These are phyloP conservation scores for Fistulifera solaris DNA, from an alignment of 108 stramenopile genomes.

Conservation along the genomic window DNA sequence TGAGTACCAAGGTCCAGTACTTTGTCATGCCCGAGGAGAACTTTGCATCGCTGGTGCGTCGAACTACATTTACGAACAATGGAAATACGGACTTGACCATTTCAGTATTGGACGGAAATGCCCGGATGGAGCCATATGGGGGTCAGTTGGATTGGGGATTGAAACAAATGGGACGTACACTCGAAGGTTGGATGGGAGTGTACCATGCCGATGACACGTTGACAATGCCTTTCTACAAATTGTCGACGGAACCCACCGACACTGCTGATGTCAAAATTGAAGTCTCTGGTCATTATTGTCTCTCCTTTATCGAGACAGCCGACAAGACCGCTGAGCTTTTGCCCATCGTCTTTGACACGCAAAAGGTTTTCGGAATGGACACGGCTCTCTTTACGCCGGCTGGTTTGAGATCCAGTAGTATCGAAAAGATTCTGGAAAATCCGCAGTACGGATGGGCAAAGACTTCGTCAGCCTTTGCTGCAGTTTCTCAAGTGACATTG, in stretches of 20 bases:
- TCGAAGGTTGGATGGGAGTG: constrained; percentile 96
- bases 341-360: constrained; percentile 87
- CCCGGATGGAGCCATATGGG: constrained; percentile 81
- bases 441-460: constrained; percentile 85
- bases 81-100: constrained; percentile 50
- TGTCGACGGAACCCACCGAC: constrained; percentile 85
- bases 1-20: constrained; percentile 79
- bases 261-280: constrained; percentile 78
- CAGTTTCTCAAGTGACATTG: constrained; percentile 50
- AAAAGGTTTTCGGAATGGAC: constrained; percentile 81
- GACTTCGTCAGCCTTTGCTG: constrained; percentile 90
- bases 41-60: constrained; percentile 80
- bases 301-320: constrained; percentile 70
- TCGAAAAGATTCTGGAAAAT: constrained; percentile 57
- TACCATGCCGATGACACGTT: constrained; percentile 77
- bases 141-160: constrained; percentile 70
- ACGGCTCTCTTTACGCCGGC: constrained; percentile 62
- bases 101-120: constrained; percentile 81
- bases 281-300: constrained; percentile 84
- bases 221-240: constrained; percentile 86
- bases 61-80: constrained; percentile 79
- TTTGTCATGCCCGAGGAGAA: constrained; percentile 83
- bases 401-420: constrained; percentile 41
- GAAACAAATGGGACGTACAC: constrained; percentile 89
- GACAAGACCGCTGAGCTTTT: constrained; percentile 37